Evolutionary conservation across 2,329 filamentous ascomycete genomes (phyloP).

Genomic region (Colletotrichum euphorbiae): DNA sequence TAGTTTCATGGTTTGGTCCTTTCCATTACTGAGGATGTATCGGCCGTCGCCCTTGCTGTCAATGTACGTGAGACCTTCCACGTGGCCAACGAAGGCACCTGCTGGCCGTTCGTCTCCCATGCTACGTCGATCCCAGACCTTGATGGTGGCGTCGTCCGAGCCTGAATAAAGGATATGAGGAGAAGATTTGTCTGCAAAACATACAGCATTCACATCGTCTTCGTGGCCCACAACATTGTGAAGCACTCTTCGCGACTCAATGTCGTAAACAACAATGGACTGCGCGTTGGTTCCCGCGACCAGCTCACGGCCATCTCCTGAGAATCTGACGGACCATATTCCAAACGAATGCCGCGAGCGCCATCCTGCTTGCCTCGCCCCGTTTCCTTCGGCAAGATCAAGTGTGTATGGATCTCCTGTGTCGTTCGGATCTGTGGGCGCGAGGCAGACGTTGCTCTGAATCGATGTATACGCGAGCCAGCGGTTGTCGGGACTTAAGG

Average conservation of each 20-base stretch:
- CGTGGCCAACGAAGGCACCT: slow-evolving; percentile 74
- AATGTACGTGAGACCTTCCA: slow-evolving; percentile 75
- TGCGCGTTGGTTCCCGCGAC: slow-evolving; percentile 87
- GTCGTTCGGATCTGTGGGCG: slow-evolving; percentile 87
- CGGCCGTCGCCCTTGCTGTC: slow-evolving; percentile 77
- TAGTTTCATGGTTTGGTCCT: slow-evolving; percentile 96
- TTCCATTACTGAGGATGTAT: slow-evolving; percentile 93
- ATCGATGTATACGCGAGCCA: slow-evolving; percentile 95
- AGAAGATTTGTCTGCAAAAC: slow-evolving; percentile 88
- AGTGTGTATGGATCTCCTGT: slow-evolving; percentile 82
- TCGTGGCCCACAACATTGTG: slow-evolving; percentile 82
- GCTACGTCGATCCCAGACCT: slow-evolving; percentile 95
- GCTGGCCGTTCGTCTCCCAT: slow-evolving; percentile 84
- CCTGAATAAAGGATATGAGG: slow-evolving; percentile 97
- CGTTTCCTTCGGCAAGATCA: slow-evolving; percentile 71
- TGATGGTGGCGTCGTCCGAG: slow-evolving; percentile 92
- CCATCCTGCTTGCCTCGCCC: slow-evolving; percentile 42
- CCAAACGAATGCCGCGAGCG: slow-evolving; percentile 57
- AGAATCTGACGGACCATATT: slow-evolving; percentile 94
- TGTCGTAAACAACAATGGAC: slow-evolving; percentile 90
- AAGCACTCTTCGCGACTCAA: slow-evolving; percentile 81
- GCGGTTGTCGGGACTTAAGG: slow-evolving; percentile 89
- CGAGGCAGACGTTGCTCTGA: slow-evolving; percentile 83
- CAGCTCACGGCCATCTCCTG: slow-evolving; percentile 89
- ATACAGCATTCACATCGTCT: slow-evolving; percentile 95